Base-by-base conservation (phyloP, 176 grass and related monocot genomes). In the Carex littledalei region DNA sequence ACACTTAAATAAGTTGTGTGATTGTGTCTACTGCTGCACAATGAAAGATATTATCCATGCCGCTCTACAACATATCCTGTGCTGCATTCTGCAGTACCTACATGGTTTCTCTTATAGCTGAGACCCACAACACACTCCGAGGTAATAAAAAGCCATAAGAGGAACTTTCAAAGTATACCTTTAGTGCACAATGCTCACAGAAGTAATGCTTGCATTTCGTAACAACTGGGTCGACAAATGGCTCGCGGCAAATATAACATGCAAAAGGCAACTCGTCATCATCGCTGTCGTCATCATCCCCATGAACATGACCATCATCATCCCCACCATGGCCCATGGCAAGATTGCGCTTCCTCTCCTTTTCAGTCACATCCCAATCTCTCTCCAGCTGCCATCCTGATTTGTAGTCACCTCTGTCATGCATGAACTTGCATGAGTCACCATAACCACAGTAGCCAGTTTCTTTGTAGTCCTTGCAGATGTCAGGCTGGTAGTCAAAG, bases 391-490 rank as follows among this genome's bases (percentile, higher is more conserved):
- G 95, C 93, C 95, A 98, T n/a, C 95, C 93, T 6, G 95, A 94
- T 77, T 98, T 98, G 78, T 98, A 98, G 76, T 98, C 93, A 68
- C 93, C 93, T 80, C 93, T 83, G 63, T 93, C 95, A 35, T 98
- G 95, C 95, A 98, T 93, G 85, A 98, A 98, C 82, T 98, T 98
- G 88, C 92, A 98, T n/a, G 95, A 91, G 65, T 98, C 95, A 0
- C 91, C 95, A 31, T 93, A 98, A 0, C 95, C 95, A 7, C 93
- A 98, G 52, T 94, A 94, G 7, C 95, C 95, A 3, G 93, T 98
- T 88, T 98, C 95, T 88, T 98, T 98, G 58, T 98, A 98, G 60
- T 98, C 95, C 91, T 98, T 94, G 78, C 95, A 98, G 82, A 98
- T 93, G 73, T 93, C 95, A 0, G 93, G 93, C 76, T 98, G 93